Base-by-base conservation (phyloP, 495 filamentous ascomycete species). In the Podospora didyma region DNA sequence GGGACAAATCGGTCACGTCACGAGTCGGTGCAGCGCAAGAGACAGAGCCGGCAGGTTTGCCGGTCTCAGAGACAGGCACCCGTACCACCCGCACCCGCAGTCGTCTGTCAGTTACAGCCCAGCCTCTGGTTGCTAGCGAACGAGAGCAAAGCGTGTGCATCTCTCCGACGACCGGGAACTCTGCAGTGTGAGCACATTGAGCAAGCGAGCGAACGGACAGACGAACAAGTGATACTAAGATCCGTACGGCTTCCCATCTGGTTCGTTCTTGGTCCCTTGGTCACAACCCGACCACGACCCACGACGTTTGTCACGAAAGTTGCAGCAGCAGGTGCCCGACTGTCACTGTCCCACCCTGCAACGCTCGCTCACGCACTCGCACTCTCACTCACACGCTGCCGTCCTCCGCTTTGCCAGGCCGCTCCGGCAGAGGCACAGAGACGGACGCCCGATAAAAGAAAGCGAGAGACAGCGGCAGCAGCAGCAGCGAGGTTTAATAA, bases 401-500 rank as follows among this genome's bases (percentile, higher is more conserved):
- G 14, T 42, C 14, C 39, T 42, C 14, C 14, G 39, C n/a, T 16
- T 16, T 17, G 23, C 51, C 52, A 57, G 54, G 22, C 47, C 52
- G 26, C 46, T 51, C 54, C 37, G 59, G 53, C 21, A 54, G 52
- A 52, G 46, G 49, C 39, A 42, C 12, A 41, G 12, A 41, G 37
- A 41, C 37, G 16, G 37, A 41, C 26, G 26, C n/a, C n/a, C n/a
- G 34, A 37, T 7, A 37, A 7, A 16, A 37, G 34, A 37, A 16
- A 37, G 34, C 5, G 12, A 42, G 2, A 14, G 39, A 42, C 14
- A 42, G 39, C 12, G 39, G 16, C 9, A 37, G 34, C 9, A 37
- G 16, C 9, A 37, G 34, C 42, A 61, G 56, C 46, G 17, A 49
- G 54, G 51, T 21, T 57, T 56, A 61, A 62, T 58, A 65, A 62